Evolutionary conservation across 2,329 filamentous ascomycete genomes (phyloP).

Genomic region (Aspergillus novofumigatus): DNA sequence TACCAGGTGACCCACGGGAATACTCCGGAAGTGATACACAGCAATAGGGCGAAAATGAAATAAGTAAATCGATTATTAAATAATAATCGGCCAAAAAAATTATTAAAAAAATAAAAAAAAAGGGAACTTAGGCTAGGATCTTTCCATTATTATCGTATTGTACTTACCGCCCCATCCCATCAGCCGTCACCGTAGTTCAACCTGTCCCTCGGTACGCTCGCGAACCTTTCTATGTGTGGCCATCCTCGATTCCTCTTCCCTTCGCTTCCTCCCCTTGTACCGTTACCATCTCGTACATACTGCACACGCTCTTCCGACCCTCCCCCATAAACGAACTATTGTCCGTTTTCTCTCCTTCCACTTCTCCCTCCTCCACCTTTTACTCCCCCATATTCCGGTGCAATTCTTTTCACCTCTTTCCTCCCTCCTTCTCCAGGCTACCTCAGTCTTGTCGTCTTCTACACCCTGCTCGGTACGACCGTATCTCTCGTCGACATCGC

Average conservation of each 20-base stretch:
- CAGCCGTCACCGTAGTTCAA: conserved; percentile 10
- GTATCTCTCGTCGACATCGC: conserved; percentile 10
- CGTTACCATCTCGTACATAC: conserved; percentile 17
- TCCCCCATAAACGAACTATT: conserved; percentile 18
- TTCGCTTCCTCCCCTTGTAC: conserved; percentile 17
- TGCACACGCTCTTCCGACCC: conserved; percentile 7
- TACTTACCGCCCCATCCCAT: conserved; percentile 20
- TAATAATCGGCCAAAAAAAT: conserved; percentile 8
- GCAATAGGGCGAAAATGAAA: conserved; percentile 10
- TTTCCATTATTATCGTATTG: conserved; percentile 6
- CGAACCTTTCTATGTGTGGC: conserved; percentile 18
- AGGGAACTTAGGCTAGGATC: conserved; percentile 11
- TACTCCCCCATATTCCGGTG: conserved; percentile 21
- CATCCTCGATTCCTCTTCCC: conserved; percentile 15
- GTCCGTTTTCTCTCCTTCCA: conserved; percentile 16
- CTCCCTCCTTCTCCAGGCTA: conserved; percentile 19
- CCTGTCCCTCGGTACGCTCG: conserved; percentile 24
- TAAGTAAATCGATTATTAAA: conserved; percentile 9
- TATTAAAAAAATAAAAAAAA: neutral
- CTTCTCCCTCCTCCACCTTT: conserved; percentile 21
- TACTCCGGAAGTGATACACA: conserved; percentile 21
- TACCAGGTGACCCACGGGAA: conserved; percentile 21
- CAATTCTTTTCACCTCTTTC: conserved; percentile 15
- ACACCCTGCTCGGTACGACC: neutral
- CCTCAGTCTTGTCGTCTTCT: neutral